Evolutionary conservation across 768 basidiomycete genomes (phyloP), one percentile per base, ranked within the genome.

Genomic region (Termitomyces bulborhizus): DNA sequence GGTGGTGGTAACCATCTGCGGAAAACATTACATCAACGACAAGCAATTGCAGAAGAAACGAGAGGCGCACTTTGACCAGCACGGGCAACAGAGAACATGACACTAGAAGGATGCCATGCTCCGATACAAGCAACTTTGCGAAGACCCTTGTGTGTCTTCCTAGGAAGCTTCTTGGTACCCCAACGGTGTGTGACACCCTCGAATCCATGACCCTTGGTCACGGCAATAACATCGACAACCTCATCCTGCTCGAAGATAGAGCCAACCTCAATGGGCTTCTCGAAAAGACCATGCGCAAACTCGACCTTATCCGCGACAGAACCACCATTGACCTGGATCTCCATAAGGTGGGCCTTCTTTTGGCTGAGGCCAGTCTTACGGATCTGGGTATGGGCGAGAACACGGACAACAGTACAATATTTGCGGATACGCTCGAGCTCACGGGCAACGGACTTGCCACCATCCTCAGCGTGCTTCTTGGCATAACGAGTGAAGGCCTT

Each of bases 1-100:
- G 91, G 78, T 98, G 94, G 65, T 93, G 93, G 77, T 93, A 94
- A 61, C 93, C 93, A 69, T 94, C 90, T 92, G 58, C n/a, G 56
- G 7, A 60, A 21, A 32, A 43, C 16, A 12, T 32, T 54, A 51
- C 40, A 13, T 60, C 9, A 53, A 47, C 11, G 8, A 1, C 34
- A n/a, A 21, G 44, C 16, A 54, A 4, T 18, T 15, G 27, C 3
- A 34, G 13, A 48, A 4, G n/a, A 11, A 44, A 8, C 9, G 6
- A 34, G 26, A 16, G 56, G 80, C 92, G 65, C 72, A 93, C 90
- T 91, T 89, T 98, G 96, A 91, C 97, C 97, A 64, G 97, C 95
- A 81, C 97, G 95, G 58, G 95, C 97, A 66, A 99, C 97, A n/a
- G 94, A 95, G 86, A 93, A 98, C 96, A 98, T 98, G 84, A 99